Evolutionary conservation across 306 rosid species (phyloP).

Genomic region (Vicia villosa): DNA sequence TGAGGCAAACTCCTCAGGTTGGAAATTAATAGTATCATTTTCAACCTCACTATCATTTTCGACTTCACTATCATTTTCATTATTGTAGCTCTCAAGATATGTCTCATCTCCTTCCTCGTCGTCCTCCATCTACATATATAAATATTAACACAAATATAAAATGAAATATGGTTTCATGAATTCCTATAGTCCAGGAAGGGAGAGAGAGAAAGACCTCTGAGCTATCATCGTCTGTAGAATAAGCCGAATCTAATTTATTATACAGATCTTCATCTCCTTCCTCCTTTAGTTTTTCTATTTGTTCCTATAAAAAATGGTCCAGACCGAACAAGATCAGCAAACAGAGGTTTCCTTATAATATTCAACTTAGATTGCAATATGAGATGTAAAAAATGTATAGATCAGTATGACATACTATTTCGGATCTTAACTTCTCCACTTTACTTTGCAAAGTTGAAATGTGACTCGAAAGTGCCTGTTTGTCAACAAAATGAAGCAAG

Average conservation of each 20-base stretch:
- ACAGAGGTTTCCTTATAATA: constrained; percentile 18
- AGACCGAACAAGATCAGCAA: constrained; percentile 30
- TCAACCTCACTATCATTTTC: constrained; percentile 44
- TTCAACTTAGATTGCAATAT: constrained; percentile 21
- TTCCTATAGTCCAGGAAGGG: not conserved
- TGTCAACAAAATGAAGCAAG: constrained; percentile 24
- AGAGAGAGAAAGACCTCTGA: constrained; percentile 54
- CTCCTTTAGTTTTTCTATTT: constrained; percentile 75
- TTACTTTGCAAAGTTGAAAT: constrained; percentile 63
- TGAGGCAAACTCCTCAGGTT: constrained; percentile 37
- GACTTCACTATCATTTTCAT: constrained; percentile 30
- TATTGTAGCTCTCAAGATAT: constrained; percentile 49
- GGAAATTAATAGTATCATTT: constrained; percentile 35
- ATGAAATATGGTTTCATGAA: not conserved
- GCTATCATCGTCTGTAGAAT: constrained; percentile 61
- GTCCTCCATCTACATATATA: constrained; percentile 45
- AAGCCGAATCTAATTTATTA: constrained; percentile 67
- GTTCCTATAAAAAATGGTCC: constrained; percentile 52
- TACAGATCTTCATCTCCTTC: constrained; percentile 73
- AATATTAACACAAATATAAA: constrained; percentile 4
- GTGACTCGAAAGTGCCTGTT: constrained; percentile 80
- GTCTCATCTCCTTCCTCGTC: constrained; percentile 58
- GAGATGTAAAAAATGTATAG: constrained; percentile 13
- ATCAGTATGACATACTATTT: constrained; percentile 61
- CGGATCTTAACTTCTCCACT: constrained; percentile 65